phyloP scores from a whole-genome alignment of 2,329 filamentous ascomycete species.

The Aspergillus nomiae region DNA sequence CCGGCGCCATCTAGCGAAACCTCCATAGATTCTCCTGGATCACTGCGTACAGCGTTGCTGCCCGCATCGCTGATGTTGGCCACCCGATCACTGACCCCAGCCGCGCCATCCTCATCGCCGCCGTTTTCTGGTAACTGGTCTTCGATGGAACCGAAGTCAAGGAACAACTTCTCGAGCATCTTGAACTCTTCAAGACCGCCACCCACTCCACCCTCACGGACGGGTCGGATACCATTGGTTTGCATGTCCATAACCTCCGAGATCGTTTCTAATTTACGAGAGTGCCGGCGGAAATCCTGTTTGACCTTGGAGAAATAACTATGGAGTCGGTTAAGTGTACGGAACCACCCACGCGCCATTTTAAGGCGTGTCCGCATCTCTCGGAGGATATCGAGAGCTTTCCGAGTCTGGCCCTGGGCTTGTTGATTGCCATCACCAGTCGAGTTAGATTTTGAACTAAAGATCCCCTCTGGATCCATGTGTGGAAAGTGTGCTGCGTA shows the following conservation, averaged over 20 bases:
- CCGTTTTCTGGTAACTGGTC: slow-evolving; percentile 38
- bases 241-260: slow-evolving; percentile 30
- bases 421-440: slow-evolving; percentile 29
- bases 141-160: slow-evolving; percentile 42
- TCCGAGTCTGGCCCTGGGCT: slow-evolving; percentile 38
- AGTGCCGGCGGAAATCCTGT: slow-evolving; percentile 39
- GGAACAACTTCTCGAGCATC: slow-evolving; percentile 44
- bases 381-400: slow-evolving; percentile 41
- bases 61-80: slow-evolving; percentile 41
- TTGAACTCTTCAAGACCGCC: slow-evolving; percentile 42
- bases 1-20: slow-evolving; percentile 31
- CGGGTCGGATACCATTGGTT: slow-evolving; percentile 31
- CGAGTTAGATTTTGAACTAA: slow-evolving; percentile 38
- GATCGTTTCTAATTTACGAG: slow-evolving; percentile 34
- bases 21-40: slow-evolving; percentile 37
- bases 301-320: slow-evolving; percentile 45
- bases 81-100: slow-evolving; percentile 31
- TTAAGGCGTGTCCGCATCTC: slow-evolving; percentile 44
- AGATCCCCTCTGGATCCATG: slow-evolving; percentile 56
- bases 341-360: slow-evolving; percentile 47
- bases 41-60: slow-evolving; percentile 45
- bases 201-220: slow-evolving; percentile 36
- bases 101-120: slow-evolving; percentile 36
- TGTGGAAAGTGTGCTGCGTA: slow-evolving; percentile 58
- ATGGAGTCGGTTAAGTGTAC: slow-evolving; percentile 45